Conservation (phyloP, 2,329 filamentous ascomycete species). For the Pseudodiploospora longispora region DNA sequence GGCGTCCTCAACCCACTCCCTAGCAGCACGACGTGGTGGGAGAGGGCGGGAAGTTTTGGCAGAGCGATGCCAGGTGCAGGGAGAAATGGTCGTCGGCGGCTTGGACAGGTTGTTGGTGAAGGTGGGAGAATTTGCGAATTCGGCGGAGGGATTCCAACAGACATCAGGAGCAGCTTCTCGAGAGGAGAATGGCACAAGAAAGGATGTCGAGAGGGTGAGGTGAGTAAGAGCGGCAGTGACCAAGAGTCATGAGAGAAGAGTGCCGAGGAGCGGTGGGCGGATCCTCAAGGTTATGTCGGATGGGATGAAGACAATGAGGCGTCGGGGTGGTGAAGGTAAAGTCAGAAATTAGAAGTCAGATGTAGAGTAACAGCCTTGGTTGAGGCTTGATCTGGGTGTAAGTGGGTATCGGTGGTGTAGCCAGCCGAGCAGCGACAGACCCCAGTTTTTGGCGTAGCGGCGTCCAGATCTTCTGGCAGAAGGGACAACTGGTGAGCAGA, state of each 20-base stretch:
- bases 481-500: no score
- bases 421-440: slow-evolving; percentile 3
- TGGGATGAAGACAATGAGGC: background rate
- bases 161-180: slow-evolving; percentile 17
- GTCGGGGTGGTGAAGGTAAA: no score
- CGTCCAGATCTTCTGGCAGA: no score
- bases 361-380: no score
- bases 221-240: slow-evolving; percentile 7
- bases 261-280: background rate
- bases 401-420: slow-evolving; percentile 7
- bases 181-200: background rate
- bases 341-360: no score
- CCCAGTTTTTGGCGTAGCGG: slow-evolving; percentile 5
- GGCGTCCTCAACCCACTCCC: slow-evolving; percentile 41
- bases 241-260: slow-evolving; percentile 4
- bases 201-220: background rate
- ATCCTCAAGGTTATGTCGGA: background rate
- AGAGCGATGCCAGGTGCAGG: slow-evolving; percentile 12
- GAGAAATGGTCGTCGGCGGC: slow-evolving; percentile 12
- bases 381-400: background rate
- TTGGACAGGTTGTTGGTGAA: slow-evolving; percentile 14
- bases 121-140: slow-evolving; percentile 14
- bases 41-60: slow-evolving; percentile 16
- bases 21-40: slow-evolving; percentile 11
- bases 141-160: slow-evolving; percentile 16